Evolutionary conservation across 179 eudicot species (phyloP).

Genomic region (Gypsophila paniculata): DNA sequence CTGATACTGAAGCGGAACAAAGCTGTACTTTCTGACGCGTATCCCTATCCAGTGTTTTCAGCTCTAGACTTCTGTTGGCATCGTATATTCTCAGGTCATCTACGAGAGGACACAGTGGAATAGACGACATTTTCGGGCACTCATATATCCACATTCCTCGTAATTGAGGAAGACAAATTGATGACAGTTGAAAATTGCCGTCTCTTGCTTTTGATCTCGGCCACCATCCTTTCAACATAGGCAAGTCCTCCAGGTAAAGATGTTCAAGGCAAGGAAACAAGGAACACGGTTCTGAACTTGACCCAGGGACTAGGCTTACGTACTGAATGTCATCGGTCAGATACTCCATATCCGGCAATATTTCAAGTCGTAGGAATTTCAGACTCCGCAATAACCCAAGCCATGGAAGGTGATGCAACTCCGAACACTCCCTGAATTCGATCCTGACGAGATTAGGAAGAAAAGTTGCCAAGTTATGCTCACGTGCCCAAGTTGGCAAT

Average conservation of each 20-base stretch:
- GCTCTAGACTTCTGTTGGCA: not conserved
- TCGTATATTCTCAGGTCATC: not conserved
- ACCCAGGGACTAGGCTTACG: not conserved
- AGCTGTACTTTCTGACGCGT: too few species aligned
- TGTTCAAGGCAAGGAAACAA: constrained; percentile 21
- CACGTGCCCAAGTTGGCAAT: constrained; percentile 24
- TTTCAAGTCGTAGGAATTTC: not conserved
- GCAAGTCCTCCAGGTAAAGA: not conserved
- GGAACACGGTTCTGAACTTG: not conserved
- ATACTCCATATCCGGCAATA: constrained; percentile 16
- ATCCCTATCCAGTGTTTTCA: not conserved
- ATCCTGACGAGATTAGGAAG: constrained; percentile 26
- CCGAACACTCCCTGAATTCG: not conserved
- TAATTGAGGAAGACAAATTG: not conserved
- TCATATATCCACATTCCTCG: not conserved
- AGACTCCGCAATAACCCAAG: constrained; percentile 18
- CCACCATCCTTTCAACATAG: constrained; percentile 29
- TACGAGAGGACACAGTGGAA: constrained; percentile 18
- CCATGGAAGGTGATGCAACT: constrained; percentile 5
- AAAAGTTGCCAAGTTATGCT: constrained; percentile 13
- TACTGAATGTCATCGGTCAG: not conserved
- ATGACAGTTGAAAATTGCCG: not conserved
- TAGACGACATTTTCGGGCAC: constrained; percentile 12
- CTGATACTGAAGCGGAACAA: too few species aligned
- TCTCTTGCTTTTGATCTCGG: constrained; percentile 4